Evolutionary conservation across 805 yeast genomes (phyloP), one percentile per base, ranked within the genome.

Genomic region (Starmerella tilneyi): DNA sequence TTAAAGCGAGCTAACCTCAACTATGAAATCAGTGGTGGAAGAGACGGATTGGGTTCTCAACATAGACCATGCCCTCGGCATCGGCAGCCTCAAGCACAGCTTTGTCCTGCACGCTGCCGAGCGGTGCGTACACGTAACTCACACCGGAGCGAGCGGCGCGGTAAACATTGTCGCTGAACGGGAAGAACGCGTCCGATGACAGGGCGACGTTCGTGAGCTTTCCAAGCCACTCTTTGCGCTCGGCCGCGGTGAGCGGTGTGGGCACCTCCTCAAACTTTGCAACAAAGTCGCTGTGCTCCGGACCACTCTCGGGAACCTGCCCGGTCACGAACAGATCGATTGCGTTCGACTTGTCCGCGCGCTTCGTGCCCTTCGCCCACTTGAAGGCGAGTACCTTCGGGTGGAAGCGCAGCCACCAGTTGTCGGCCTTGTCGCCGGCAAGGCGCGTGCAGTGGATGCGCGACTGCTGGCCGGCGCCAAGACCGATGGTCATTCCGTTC

Each of bases 331-430:
- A 92, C 65, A 92, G 73, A 66, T 92, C 99, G 66, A 92, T 92
- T 45, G 96, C 98, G 63, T 92, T 92, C 42, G 95, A 82, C 76
- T 92, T 92, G 65, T 92, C 98, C 53, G 97, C 96, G 72, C 96
- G 84, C 77, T 92, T 92, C 56, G 82, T 82, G 62, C 97, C 97
- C 72, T 85, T 85, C 53, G 94, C 94, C 97, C 97, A 92, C 70
- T 89, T 76, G 77, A 92, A 82, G 20, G 70, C 92, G 49, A 92
- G 70, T 8, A 92, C 97, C 63, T 72, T 78, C 56, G 97, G 97
- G 69, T 92, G 98, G 68, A 92, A 97, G 74, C 99, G 82, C 62
- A 92, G 76, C 98, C 98, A 92, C 97, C 97, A 92, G 76, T 88
- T 88, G 67, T 92, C 96, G 55, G 97, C 96, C 74, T 92, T 92